Conservation (phyloP, 192 early-diverging fungal species). For the Backusella westeae region DNA sequence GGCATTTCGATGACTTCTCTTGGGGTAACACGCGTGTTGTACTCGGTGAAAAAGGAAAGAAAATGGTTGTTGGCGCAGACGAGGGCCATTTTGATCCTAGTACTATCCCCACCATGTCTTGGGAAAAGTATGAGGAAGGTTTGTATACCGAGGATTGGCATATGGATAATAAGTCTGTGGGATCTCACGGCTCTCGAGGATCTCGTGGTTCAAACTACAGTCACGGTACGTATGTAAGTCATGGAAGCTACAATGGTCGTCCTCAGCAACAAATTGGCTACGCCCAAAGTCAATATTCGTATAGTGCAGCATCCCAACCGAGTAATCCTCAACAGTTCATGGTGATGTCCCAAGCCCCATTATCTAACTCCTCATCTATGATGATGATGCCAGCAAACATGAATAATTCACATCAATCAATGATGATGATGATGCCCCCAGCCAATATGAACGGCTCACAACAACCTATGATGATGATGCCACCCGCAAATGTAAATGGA, state of each 20-base stretch:
- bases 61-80: slow-evolving; percentile 53
- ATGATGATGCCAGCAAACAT: not conserved
- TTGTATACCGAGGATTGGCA: slow-evolving; percentile 42
- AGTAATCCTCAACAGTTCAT: not conserved
- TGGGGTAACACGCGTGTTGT: slow-evolving; percentile 97
- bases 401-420: not conserved
- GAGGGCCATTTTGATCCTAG: slow-evolving; percentile 76
- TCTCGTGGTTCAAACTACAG: slow-evolving; percentile 45
- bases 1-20: slow-evolving; percentile 99
- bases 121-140: slow-evolving; percentile 80
- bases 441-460: not conserved
- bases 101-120: slow-evolving; percentile 70
- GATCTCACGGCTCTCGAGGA: slow-evolving; percentile 37
- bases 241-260: not conserved
- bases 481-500: not conserved
- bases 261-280: not conserved
- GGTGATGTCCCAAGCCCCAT: not conserved
- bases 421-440: not conserved
- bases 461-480: not conserved
- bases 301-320: not conserved
- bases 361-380: not conserved
- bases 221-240: slow-evolving; percentile 37
- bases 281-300: not conserved
- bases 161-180: slow-evolving; percentile 13
- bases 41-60: slow-evolving; percentile 80